Base-by-base conservation (phyloP, 495 filamentous ascomycete genomes). In the Penicillium canescens region DNA sequence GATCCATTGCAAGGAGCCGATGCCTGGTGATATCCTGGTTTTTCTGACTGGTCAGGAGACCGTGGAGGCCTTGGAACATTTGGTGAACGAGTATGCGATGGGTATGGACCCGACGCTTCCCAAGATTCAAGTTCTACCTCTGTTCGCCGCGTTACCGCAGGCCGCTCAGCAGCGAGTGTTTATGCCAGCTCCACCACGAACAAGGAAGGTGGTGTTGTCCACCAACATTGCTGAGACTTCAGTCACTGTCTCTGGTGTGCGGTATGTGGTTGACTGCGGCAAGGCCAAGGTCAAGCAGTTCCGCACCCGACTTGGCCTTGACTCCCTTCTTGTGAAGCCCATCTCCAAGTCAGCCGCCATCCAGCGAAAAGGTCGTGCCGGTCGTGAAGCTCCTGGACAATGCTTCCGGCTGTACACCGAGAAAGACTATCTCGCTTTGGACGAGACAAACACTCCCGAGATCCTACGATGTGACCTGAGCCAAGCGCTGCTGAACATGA, bases 161-260 rank as follows among this genome's bases (percentile, higher is more conserved):
- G 77, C 80, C 54, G 86, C 87, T 1, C 95, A 99, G 60, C 89
- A 96, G 59, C 78, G 84, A 16, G 89, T 92, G 21, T 99, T 99
- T 64, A 77, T 84, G 21, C 89, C 87, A 6, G 78, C 90, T 24
- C 87, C 89, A 2, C 81, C 83, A 9, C 77, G 78, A 16, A 96
- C 88, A 0, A 82, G 95, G 36, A 99, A 98, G 61, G 72, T 99
- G 7, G 90, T 99, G 10, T 78, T 99, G 3, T 83, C 92, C 0
- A 99, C 95, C 12, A 99, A 99, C 68, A 97, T 99, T 57, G 95
- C 95, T 20, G 95, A 99, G 63, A 98, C 95, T 0, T 99, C 95
- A 1, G 87, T 99, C 48, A 99, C 95, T 0, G 92, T 99, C 0
- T 86, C 93, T 7, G 95, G 95, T 2, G 91, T 99, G 4, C 83